These are phyloP conservation scores for Peronosclerospora sorghi DNA, from an alignment of 352 stramenopile species.

Conservation along the genomic window DNA sequence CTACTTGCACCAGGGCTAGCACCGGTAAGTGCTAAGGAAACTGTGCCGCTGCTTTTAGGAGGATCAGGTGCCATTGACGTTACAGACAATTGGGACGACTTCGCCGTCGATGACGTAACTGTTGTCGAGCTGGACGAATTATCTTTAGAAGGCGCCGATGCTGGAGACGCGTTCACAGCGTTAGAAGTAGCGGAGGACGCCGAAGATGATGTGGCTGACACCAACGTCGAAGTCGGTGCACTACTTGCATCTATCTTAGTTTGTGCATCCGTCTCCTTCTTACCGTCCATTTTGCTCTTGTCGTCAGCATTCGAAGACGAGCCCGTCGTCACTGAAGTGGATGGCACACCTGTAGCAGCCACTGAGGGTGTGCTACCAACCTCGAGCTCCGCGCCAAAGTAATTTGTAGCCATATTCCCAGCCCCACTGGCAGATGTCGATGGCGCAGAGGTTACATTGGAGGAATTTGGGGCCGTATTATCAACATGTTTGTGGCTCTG, in stretches of 20 bases:
- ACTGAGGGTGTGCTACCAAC: constrained; percentile 1
- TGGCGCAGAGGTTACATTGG: neutral
- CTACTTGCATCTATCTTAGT: constrained; percentile 17
- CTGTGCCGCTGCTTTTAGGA: constrained; percentile 1
- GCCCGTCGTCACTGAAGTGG: constrained; percentile 11
- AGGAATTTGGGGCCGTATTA: neutral
- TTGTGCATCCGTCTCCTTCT: constrained; percentile 18
- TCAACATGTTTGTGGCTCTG: constrained; percentile 10
- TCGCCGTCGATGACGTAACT: constrained; percentile 13
- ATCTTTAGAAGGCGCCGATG: constrained; percentile 8
- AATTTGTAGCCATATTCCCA: constrained; percentile 37
- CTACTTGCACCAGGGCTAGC: constrained; percentile 5
- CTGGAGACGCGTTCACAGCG: constrained; percentile 7
- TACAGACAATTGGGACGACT: constrained; percentile 4
- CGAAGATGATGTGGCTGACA: constrained; percentile 3
- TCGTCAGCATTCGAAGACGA: constrained; percentile 4
- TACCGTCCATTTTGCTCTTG: constrained; percentile 24
- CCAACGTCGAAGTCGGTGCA: constrained; percentile 1
- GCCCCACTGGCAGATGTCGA: constrained; percentile 9
- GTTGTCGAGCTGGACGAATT: constrained; percentile 6
- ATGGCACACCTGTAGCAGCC: constrained; percentile 1
- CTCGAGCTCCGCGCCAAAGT: constrained; percentile 63
- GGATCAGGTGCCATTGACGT: constrained; percentile 4
- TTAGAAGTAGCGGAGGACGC: constrained; percentile 8
- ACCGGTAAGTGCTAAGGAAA: constrained; percentile 6